Percentiles rank a stretch among this genome's conserved stretches.
These are phyloP conservation scores for Pyrenopolyporus hunteri DNA, from an alignment of 495 filamentous ascomycete species.

Conservation along the genomic window DNA sequence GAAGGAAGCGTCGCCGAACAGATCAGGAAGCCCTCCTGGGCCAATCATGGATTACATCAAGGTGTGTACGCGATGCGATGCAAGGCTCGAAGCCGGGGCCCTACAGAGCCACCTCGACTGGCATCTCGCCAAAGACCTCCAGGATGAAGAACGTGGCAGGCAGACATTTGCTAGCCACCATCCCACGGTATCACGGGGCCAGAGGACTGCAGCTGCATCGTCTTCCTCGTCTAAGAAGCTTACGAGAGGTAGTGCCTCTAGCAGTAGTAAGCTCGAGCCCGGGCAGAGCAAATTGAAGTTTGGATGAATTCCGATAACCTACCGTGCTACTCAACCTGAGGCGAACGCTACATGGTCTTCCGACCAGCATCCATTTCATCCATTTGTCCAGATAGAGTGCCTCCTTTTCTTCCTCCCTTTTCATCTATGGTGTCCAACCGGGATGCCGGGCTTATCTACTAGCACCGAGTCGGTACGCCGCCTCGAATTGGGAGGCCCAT, in stretches of 20 bases:
- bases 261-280: constrained; percentile 66
- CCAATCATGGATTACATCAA: constrained; percentile 54
- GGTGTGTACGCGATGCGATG: constrained; percentile 69
- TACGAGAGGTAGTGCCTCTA: constrained; percentile 35
- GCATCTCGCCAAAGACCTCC: constrained; percentile 91
- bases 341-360: constrained; percentile 34
- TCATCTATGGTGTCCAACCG: constrained; percentile 28
- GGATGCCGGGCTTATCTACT: constrained; percentile 7
- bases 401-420: background rate
- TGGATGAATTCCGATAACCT: constrained; percentile 56
- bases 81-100: constrained; percentile 58
- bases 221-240: constrained; percentile 39
- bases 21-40: constrained; percentile 43
- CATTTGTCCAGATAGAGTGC: constrained; percentile 34
- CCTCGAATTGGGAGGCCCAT: constrained; percentile 21
- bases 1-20: constrained; percentile 26
- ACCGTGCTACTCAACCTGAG: constrained; percentile 35
- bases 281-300: constrained; percentile 79
- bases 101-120: constrained; percentile 87
- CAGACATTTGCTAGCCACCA: constrained; percentile 49
- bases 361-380: constrained; percentile 17
- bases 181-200: constrained; percentile 39
- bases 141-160: constrained; percentile 62
- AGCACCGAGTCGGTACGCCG: constrained; percentile 18
- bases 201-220: constrained; percentile 45